These are phyloP conservation scores for Solanum appendiculatum DNA, from an alignment of 257 asterid species.

Conservation along the genomic window DNA sequence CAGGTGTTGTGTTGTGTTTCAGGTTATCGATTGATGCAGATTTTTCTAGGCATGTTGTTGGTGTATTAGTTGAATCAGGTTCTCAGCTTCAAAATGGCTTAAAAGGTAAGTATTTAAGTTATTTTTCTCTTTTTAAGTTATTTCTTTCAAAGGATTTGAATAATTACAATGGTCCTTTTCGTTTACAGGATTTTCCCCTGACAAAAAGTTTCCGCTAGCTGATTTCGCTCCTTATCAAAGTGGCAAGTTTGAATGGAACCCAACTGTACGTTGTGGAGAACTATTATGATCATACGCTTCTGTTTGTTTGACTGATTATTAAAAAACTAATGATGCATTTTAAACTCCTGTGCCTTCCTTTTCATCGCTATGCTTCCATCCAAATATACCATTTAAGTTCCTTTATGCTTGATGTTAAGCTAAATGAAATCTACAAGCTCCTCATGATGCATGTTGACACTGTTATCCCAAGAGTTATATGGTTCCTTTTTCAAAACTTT, in stretches of 20 bases:
- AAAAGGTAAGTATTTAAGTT: slow-evolving; percentile 31
- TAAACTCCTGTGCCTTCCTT: background rate
- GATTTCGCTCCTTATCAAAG: slow-evolving; percentile 75
- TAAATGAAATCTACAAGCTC: background rate
- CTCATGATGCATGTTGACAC: background rate
- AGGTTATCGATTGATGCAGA: slow-evolving; percentile 56
- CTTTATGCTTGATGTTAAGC: background rate
- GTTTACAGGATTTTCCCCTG: slow-evolving; percentile 84
- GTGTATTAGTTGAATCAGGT: slow-evolving; percentile 79
- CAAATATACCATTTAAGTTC: background rate
- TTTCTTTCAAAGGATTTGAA: background rate
- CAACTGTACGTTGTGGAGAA: slow-evolving; percentile 51
- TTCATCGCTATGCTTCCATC: background rate
- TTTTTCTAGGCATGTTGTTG: slow-evolving; percentile 66
- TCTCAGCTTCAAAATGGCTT: slow-evolving; percentile 31
- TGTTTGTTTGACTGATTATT: background rate
- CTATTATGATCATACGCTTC: background rate
- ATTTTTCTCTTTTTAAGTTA: background rate
- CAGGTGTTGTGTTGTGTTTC: slow-evolving; percentile 14
- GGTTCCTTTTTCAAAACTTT: background rate
- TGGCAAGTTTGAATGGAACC: slow-evolving; percentile 81
- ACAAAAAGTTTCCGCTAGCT: slow-evolving; percentile 81
- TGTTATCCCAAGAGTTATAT: background rate
- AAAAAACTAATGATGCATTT: background rate
- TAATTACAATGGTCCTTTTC: background rate